phyloP scores from a whole-genome alignment of 2,329 filamentous ascomycete genomes.

The Colletotrichum spinosum region DNA sequence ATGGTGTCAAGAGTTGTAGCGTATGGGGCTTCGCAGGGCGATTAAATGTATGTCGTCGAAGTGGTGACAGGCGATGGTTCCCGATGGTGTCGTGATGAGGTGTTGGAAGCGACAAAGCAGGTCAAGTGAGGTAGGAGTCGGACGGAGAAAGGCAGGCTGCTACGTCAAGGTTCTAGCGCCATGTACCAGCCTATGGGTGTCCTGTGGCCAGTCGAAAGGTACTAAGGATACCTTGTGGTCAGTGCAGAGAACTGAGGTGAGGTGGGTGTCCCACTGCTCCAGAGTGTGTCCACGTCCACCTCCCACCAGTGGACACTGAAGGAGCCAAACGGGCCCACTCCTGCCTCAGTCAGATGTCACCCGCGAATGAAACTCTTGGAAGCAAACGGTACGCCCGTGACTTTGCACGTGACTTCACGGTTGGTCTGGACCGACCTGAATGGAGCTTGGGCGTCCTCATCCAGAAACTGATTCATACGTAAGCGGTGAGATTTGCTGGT shows the following conservation, averaged over 20 bases:
- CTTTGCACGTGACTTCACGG: constrained; percentile 3
- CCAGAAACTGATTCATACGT: constrained; percentile 10
- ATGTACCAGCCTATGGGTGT: constrained; percentile 17
- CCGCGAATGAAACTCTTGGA: constrained; percentile 29
- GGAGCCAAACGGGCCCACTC: constrained; percentile 31
- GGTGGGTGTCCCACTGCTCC: constrained; percentile 6
- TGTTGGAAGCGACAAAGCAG: constrained; percentile 36
- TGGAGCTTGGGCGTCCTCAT: constrained; percentile 10
- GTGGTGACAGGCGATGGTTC: constrained; percentile 33
- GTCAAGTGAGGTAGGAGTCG: constrained; percentile 37
- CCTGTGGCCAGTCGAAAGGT: constrained; percentile 18
- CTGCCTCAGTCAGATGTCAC: constrained; percentile 20
- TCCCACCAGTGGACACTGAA: not conserved
- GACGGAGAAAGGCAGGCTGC: constrained; percentile 36
- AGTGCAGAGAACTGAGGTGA: not conserved
- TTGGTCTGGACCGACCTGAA: constrained; percentile 19
- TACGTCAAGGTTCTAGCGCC: constrained; percentile 37
- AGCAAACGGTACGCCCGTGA: not conserved
- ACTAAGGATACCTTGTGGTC: constrained; percentile 7
- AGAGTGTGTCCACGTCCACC: constrained; percentile 7
- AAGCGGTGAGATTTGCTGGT: constrained; percentile 1
- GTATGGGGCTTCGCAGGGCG: constrained; percentile 15
- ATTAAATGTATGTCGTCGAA: constrained; percentile 26
- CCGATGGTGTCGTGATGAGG: constrained; percentile 36
- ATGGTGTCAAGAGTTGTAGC: constrained; percentile 21